Conservation (phyloP, 495 filamentous ascomycete species). For the Aspergillus baeticus region DNA sequence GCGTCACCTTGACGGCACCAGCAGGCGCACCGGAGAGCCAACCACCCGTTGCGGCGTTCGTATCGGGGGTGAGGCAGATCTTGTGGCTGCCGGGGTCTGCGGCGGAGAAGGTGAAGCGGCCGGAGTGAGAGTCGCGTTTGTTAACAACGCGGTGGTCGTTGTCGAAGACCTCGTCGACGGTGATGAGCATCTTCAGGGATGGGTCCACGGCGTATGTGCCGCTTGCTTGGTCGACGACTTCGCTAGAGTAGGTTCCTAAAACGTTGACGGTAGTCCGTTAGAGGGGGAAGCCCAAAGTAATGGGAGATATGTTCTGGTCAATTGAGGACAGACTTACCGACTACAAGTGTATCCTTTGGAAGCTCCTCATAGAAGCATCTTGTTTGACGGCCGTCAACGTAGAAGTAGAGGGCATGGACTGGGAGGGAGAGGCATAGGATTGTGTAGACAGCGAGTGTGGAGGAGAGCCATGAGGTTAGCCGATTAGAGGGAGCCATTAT, state of each 20-base stretch:
- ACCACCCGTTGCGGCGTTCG: constrained; percentile 54
- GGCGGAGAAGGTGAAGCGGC: constrained; percentile 94
- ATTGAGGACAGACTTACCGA: constrained; percentile 54
- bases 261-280: constrained; percentile 3
- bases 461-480: constrained; percentile 41
- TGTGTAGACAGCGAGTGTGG: constrained; percentile 34
- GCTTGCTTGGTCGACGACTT: constrained; percentile 66
- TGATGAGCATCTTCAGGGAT: constrained; percentile 79
- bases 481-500: constrained; percentile 36
- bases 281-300: too few species aligned
- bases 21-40: constrained; percentile 68
- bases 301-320: neutral
- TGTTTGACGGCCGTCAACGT: constrained; percentile 72
- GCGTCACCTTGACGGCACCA: constrained; percentile 76
- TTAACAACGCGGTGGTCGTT: constrained; percentile 94
- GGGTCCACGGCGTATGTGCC: constrained; percentile 66
- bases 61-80: constrained; percentile 86
- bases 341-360: constrained; percentile 94
- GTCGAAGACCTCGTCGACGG: constrained; percentile 95
- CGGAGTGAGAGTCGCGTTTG: constrained; percentile 71
- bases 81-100: constrained; percentile 91
- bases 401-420: constrained; percentile 89
- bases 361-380: constrained; percentile 97
- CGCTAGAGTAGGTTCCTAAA: constrained; percentile 84
- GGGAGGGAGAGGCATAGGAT: constrained; percentile 52